phyloP scores from a whole-genome alignment of 2,329 filamentous ascomycete species.

The Colletotrichum limetticola region DNA sequence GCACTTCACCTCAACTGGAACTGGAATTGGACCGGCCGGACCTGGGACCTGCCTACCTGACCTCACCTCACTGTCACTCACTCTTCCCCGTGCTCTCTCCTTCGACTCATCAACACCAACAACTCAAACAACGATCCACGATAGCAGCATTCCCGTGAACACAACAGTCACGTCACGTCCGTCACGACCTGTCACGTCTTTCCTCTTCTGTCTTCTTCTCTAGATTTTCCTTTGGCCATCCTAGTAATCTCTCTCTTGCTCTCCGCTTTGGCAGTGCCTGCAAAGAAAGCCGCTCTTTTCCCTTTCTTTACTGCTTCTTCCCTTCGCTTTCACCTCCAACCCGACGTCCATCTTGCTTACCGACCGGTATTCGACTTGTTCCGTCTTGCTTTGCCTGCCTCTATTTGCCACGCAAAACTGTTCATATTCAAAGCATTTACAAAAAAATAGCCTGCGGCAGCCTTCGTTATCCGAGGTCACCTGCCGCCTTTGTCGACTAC shows the following conservation, averaged over 20 bases:
- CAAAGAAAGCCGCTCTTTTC: slow-evolving; percentile 32
- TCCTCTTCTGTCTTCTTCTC: slow-evolving; percentile 32
- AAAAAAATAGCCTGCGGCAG: slow-evolving; percentile 17
- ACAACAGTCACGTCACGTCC: slow-evolving; percentile 32
- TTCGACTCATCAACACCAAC: slow-evolving; percentile 36
- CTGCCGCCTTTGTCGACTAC: slow-evolving; percentile 23
- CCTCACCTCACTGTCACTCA: slow-evolving; percentile 25
- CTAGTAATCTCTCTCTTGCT: slow-evolving; percentile 27
- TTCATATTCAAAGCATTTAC: slow-evolving; percentile 11
- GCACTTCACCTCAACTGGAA: not conserved
- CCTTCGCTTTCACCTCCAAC: slow-evolving; percentile 32
- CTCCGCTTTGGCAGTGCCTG: slow-evolving; percentile 31
- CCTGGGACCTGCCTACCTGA: slow-evolving; percentile 8
- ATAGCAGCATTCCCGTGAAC: slow-evolving; percentile 34
- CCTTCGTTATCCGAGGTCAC: slow-evolving; percentile 14
- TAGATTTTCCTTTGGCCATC: slow-evolving; percentile 25
- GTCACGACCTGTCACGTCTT: slow-evolving; percentile 28
- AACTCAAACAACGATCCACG: slow-evolving; percentile 17
- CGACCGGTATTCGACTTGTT: not conserved
- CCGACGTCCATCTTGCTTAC: slow-evolving; percentile 7
- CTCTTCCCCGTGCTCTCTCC: slow-evolving; percentile 28
- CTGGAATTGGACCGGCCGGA: slow-evolving; percentile 1
- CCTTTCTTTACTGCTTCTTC: slow-evolving; percentile 22
- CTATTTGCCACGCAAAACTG: slow-evolving; percentile 11
- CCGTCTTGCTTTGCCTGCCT: not conserved